phyloP scores from a whole-genome alignment of 2,329 filamentous ascomycete genomes.

The Aphanoascus verrucosus region DNA sequence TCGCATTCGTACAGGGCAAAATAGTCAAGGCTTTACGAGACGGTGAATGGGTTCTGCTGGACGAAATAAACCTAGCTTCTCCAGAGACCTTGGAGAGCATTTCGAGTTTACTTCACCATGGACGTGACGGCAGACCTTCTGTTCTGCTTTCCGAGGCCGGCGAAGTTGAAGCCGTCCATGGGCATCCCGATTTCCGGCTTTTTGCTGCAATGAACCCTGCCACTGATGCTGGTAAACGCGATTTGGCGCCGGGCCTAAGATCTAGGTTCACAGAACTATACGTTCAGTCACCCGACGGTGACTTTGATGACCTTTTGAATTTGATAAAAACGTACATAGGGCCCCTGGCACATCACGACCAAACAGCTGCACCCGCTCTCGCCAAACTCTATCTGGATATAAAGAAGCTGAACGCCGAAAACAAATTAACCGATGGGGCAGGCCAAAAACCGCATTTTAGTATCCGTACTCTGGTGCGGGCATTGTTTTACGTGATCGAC shows the following conservation, averaged over 20 bases:
- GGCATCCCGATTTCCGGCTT: constrained; percentile 85
- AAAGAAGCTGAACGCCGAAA: constrained; percentile 68
- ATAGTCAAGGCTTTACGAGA: constrained; percentile 93
- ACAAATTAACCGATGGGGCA: constrained; percentile 82
- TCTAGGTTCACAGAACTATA: constrained; percentile 95
- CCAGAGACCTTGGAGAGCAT: constrained; percentile 92
- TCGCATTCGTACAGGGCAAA: constrained; percentile 92
- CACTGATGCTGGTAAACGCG: constrained; percentile 92
- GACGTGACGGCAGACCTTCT: constrained; percentile 61
- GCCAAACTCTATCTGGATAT: constrained; percentile 80
- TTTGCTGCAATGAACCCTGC: constrained; percentile 99
- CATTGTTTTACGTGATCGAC: constrained; percentile 75
- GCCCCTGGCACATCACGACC: constrained; percentile 57
- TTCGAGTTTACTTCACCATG: constrained; percentile 70
- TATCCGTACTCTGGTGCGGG: constrained; percentile 81
- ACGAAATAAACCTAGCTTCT: constrained; percentile 94
- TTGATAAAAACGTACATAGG: constrained; percentile 85
- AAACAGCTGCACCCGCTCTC: constrained; percentile 66
- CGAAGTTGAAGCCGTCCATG: constrained; percentile 77
- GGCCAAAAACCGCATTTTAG: constrained; percentile 96
- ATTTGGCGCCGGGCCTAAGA: constrained; percentile 75
- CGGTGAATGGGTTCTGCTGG: constrained; percentile 90
- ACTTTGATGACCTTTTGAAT: constrained; percentile 72
- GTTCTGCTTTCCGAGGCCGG: constrained; percentile 87
- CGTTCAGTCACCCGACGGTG: constrained; percentile 77